Evolutionary conservation across 1,284 basidiomycete species (phyloP), one percentile per base, ranked within the genome.

Genomic region (Volvariella volvacea): DNA sequence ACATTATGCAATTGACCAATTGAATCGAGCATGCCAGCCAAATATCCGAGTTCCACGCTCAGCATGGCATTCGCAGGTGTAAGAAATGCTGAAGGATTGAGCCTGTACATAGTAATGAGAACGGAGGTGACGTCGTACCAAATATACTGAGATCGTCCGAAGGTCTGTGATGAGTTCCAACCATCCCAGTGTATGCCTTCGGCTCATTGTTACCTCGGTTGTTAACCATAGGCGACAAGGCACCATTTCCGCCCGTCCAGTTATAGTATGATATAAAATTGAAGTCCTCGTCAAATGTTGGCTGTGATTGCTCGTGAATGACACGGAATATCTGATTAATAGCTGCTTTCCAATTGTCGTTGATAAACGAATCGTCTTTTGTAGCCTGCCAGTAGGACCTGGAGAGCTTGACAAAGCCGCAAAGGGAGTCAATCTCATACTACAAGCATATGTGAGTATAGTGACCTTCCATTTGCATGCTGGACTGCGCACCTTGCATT

Each of bases 41-140:
- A 58, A 52, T 86, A 65, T 3, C 56, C 63, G 33, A 87, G 62
- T 55, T 88, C 84, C 14, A 88, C 83, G 48, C 80, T 82, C 41
- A 88, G 66, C 85, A 86, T 88, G 4, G 85, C 85, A 61, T 88
- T 88, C 7, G 84, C 85, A 4, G 85, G 79, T 0, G 77, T 83
- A 46, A 86, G 66, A 60, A 84, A 87, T 2, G 85, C 82, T 86
- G 41, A 9, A 3, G 25, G 20, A 40, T 25, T 17, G 14, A 49
- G 22, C 15, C 19, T 22, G 17, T 43, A 36, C 41, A 30, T 19
- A 3, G 22, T 38, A 31, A 16, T 36, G 22, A 1, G 14, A 36
- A 42, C 19, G 12, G 14, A 19, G 34, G 30, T 4, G 17, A 34
- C 37, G 45, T 52, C 73, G 46, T 51, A 82, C 83, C 78, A 51